Evolutionary conservation across 192 early-diverging fungal species (phyloP).

Genomic region (Thamnidium elegans): DNA sequence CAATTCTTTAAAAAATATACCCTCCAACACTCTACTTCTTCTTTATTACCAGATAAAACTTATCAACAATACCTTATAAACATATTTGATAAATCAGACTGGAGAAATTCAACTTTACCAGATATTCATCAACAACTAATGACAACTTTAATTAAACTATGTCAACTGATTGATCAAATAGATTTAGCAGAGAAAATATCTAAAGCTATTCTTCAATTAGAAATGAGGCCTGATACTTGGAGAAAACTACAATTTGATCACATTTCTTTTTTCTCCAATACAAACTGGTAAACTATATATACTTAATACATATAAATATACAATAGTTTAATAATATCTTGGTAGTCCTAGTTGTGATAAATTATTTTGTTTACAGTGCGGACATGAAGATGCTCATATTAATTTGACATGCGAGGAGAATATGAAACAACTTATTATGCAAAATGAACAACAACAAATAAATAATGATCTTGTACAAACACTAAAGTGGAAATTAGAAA

Average conservation of each 20-base stretch:
- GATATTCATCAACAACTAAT: slow-evolving; percentile 1
- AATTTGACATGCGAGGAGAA: neutral
- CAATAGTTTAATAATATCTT: no score
- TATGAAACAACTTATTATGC: neutral
- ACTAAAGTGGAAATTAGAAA: neutral
- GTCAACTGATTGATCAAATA: neutral
- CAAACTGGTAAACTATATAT: slow-evolving; percentile 39
- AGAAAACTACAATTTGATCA: slow-evolving; percentile 58
- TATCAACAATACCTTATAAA: slow-evolving; percentile 11
- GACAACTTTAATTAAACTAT: slow-evolving; percentile 6
- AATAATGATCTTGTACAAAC: neutral
- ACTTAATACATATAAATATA: neutral
- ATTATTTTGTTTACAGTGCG: slow-evolving; percentile 3
- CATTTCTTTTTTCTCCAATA: slow-evolving; percentile 47
- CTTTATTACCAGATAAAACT: slow-evolving; percentile 1
- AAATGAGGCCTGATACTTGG: slow-evolving; percentile 42
- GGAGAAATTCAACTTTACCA: neutral
- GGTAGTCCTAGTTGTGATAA: neutral
- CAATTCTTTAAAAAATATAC: neutral
- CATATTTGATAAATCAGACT: neutral
- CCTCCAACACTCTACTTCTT: neutral
- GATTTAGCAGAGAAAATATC: neutral
- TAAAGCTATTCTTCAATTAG: neutral
- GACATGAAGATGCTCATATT: neutral
- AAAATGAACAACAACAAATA: neutral